A percentile compares a stretch with the other conserved stretches of the same genome.
Conservation (phyloP, 495 filamentous ascomycete species). For the Acidiella bohemica region DNA sequence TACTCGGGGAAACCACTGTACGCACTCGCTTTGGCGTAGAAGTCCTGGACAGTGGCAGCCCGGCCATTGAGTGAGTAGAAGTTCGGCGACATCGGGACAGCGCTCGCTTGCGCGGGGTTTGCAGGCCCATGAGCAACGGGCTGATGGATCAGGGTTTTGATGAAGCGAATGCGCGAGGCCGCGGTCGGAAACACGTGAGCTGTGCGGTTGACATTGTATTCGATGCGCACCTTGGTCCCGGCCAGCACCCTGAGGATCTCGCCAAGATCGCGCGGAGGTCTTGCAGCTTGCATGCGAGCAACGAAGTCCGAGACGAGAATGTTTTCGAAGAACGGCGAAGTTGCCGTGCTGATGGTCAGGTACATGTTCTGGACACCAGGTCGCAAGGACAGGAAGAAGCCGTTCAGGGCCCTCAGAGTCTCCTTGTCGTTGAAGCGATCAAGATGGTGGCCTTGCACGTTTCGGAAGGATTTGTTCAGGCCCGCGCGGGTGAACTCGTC, state of each 20-base stretch:
- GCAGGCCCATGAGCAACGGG: too few relatives aligned
- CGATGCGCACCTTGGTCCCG: conserved; percentile 10
- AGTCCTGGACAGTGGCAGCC: too few relatives aligned
- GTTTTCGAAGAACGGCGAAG: conserved; percentile 5
- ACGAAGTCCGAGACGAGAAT: background rate
- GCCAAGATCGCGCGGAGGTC: too few relatives aligned
- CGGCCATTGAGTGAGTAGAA: too few relatives aligned
- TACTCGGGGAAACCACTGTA: too few relatives aligned
- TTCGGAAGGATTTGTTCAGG: conserved; percentile 1
- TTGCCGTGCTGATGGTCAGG: conserved; percentile 7
- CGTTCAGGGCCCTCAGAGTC: background rate
- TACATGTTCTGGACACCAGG: conserved; percentile 3
- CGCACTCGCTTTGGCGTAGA: too few relatives aligned
- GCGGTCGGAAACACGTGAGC: background rate
- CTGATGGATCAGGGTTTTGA: background rate
- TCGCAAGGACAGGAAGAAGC: conserved; percentile 9
- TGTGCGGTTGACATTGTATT: background rate
- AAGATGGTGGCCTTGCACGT: background rate
- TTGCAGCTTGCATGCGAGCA: background rate
- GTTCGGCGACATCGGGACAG: too few relatives aligned
- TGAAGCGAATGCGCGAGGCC: background rate
- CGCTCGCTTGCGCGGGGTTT: too few relatives aligned
- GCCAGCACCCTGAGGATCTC: background rate
- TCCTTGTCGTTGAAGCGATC: background rate
- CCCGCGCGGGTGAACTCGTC: background rate